Conservation (phyloP, 2,329 filamentous ascomycete species). For the Ascosphaera aggregata region DNA sequence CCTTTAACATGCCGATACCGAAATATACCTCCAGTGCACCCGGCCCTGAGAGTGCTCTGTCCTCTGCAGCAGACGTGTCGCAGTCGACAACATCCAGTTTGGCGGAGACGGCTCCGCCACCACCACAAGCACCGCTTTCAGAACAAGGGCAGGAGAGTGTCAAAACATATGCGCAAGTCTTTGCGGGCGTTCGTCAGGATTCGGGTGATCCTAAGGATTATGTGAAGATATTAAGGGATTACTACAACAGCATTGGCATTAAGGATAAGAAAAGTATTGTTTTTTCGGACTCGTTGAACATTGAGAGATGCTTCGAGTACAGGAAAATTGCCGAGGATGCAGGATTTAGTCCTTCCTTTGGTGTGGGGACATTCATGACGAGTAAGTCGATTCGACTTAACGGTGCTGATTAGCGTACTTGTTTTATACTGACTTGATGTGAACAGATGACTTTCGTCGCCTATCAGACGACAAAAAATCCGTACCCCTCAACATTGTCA, state of each 20-base stretch:
- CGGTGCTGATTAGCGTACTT: background rate
- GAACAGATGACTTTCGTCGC: conserved; percentile 54
- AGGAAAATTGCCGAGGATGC: conserved; percentile 58
- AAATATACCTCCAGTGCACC: conserved; percentile 17
- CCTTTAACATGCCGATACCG: conserved; percentile 49
- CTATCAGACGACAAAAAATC: conserved; percentile 57
- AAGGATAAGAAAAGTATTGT: conserved; percentile 69
- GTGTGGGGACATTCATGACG: conserved; percentile 85
- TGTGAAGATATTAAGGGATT: conserved; percentile 52
- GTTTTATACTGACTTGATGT: background rate
- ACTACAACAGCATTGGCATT: conserved; percentile 57
- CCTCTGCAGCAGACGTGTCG: conserved; percentile 21
- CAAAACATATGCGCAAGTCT: conserved; percentile 57
- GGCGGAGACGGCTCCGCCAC: conserved; percentile 16
- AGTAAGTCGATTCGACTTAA: conserved; percentile 26
- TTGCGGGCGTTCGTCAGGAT: conserved; percentile 69
- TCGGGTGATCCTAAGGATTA: conserved; percentile 69
- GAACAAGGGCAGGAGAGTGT: conserved; percentile 16
- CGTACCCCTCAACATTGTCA: conserved; percentile 84
- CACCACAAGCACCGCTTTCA: conserved; percentile 21
- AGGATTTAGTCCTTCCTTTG: conserved; percentile 71
- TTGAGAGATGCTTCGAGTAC: conserved; percentile 78
- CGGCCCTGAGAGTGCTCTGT: conserved; percentile 16
- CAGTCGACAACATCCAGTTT: conserved; percentile 16
- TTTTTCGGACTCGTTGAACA: conserved; percentile 86